phyloP scores from a whole-genome alignment of 768 basidiomycete species.

The Gloeopeniophorella convolvens region DNA sequence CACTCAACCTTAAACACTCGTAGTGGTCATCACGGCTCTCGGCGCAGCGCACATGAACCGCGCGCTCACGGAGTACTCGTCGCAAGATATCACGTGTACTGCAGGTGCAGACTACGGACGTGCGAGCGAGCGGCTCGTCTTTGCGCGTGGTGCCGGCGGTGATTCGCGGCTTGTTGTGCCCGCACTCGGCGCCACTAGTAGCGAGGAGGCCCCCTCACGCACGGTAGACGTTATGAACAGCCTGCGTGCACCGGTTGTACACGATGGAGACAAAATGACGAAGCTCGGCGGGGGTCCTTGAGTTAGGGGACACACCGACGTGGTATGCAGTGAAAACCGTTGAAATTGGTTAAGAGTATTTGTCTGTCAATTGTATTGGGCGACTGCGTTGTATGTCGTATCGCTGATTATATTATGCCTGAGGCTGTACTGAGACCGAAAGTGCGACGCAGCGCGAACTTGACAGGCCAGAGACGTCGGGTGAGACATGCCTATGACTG shows the following conservation, averaged over 20 bases:
- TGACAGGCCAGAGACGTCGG: too few species aligned
- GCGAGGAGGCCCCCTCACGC: not conserved
- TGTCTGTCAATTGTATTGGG: too few species aligned
- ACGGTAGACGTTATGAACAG: not conserved
- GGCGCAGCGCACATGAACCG: not conserved
- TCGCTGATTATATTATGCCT: too few species aligned
- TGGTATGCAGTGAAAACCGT: too few species aligned
- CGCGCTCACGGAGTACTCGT: not conserved
- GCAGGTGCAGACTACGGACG: not conserved
- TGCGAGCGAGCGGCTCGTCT: not conserved
- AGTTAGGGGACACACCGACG: too few species aligned
- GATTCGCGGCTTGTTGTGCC: not conserved
- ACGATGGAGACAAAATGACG: not conserved
- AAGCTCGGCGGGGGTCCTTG: not conserved
- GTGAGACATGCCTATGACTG: too few species aligned
- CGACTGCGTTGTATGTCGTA: too few species aligned
- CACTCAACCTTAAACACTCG: not conserved
- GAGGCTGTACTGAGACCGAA: too few species aligned
- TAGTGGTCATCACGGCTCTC: conserved; percentile 4
- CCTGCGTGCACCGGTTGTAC: not conserved
- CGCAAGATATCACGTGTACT: not conserved
- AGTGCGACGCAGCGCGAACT: too few species aligned
- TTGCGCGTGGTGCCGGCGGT: not conserved
- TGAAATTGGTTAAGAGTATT: too few species aligned
- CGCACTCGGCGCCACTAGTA: not conserved